phyloP scores from a whole-genome alignment of 768 basidiomycete species.

The Leccinum sublutescens region DNA sequence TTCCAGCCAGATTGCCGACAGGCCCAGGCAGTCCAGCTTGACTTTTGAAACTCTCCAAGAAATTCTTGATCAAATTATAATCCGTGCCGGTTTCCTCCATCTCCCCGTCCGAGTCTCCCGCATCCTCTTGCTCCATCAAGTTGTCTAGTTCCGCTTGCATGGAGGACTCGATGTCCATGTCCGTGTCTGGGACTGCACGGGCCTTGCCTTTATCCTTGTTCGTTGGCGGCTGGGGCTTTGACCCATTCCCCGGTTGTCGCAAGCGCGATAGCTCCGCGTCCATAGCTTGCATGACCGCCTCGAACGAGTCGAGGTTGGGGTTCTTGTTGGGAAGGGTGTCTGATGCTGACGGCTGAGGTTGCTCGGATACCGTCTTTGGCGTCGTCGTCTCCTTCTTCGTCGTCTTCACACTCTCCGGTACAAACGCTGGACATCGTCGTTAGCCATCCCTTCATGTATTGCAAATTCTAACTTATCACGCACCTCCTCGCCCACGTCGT shows the following conservation, averaged over 20 bases:
- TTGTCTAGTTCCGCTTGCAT: slow-evolving; percentile 87
- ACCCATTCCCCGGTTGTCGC: slow-evolving; percentile 28
- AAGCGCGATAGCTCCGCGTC: slow-evolving; percentile 72
- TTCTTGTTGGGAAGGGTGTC: slow-evolving; percentile 49
- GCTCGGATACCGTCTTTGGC: slow-evolving; percentile 9
- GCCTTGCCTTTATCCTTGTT: slow-evolving; percentile 48
- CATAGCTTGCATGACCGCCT: slow-evolving; percentile 95
- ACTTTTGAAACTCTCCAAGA: slow-evolving; percentile 93
- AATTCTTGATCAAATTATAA: slow-evolving; percentile 93
- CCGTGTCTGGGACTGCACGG: slow-evolving; percentile 39
- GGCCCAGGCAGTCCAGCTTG: slow-evolving; percentile 90
- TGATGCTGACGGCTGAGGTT: slow-evolving; percentile 24
- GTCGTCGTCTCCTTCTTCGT: slow-evolving; percentile 7
- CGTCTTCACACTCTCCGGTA: slow-evolving; percentile 39
- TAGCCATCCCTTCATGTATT: neutral
- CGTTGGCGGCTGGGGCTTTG: slow-evolving; percentile 28
- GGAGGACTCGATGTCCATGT: slow-evolving; percentile 72
- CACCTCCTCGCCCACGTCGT: slow-evolving; percentile 78
- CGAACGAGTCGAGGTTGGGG: slow-evolving; percentile 85
- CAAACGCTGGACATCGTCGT: slow-evolving; percentile 48
- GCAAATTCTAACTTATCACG: slow-evolving; percentile 25
- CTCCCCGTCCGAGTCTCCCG: slow-evolving; percentile 53
- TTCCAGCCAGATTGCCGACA: slow-evolving; percentile 84
- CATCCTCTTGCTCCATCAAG: slow-evolving; percentile 50
- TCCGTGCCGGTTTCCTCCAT: slow-evolving; percentile 55